Percentiles rank a stretch among this genome's conserved stretches.
Evolutionary conservation across 192 early-diverging fungal species (phyloP).

Genomic region (Podochytrium sp.): DNA sequence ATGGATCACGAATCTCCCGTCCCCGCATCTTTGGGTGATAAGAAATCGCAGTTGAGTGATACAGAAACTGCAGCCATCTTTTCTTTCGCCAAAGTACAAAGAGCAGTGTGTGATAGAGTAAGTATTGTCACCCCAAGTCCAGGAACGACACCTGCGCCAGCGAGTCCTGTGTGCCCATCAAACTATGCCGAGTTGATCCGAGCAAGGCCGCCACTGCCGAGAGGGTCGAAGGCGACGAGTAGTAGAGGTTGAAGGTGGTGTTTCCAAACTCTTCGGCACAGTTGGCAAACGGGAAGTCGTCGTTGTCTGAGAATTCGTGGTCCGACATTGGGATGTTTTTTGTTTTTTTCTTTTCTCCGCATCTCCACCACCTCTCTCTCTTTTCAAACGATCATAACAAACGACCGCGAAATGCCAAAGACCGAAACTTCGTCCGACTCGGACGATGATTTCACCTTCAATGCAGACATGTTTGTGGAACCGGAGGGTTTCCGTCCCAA

Average conservation of each 20-base stretch:
- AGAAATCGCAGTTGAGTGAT: not conserved
- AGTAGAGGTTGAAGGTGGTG: conserved; percentile 12
- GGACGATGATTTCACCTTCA: too few species aligned
- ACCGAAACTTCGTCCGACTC: too few species aligned
- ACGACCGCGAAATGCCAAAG: too few species aligned
- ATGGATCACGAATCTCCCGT: conserved; percentile 3
- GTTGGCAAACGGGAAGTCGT: not conserved
- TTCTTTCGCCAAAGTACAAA: not conserved
- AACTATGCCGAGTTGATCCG: not conserved
- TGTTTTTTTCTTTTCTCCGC: not conserved
- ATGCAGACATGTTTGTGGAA: too few species aligned
- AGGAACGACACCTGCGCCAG: not conserved
- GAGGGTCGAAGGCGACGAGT: conserved; percentile 13
- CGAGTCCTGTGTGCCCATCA: not conserved
- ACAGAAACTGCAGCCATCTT: not conserved
- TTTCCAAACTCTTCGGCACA: conserved; percentile 10
- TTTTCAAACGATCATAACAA: too few species aligned
- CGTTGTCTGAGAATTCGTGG: too few species aligned
- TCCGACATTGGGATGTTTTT: not conserved
- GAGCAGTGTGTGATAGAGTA: not conserved
- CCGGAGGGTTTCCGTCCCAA: too few species aligned
- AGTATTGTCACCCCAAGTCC: conserved; percentile 16
- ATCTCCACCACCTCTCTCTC: too few species aligned
- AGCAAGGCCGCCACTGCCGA: not conserved
- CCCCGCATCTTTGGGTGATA: not conserved